Conservation (phyloP, 805 yeast species). For the Candida succiphila region DNA sequence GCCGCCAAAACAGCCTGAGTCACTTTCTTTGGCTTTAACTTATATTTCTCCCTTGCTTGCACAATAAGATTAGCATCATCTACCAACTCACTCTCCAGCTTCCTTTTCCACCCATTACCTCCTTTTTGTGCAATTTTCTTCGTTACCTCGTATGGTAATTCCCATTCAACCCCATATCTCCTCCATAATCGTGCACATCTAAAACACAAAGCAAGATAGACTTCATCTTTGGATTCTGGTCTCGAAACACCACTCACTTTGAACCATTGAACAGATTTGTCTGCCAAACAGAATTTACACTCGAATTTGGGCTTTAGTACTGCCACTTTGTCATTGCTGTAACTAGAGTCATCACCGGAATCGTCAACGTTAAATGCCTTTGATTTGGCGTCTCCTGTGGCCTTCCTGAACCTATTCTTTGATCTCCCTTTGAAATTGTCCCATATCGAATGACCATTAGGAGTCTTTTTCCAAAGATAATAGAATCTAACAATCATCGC, state of each 20-base stretch:
- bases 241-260: constrained; percentile 43
- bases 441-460: constrained; percentile 69
- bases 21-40: constrained; percentile 11
- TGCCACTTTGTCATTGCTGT: constrained; percentile 42
- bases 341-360: constrained; percentile 62
- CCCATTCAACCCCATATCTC: constrained; percentile 83
- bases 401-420: constrained; percentile 42
- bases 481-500: constrained; percentile 81
- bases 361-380: constrained; percentile 35
- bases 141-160: constrained; percentile 58
- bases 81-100: constrained; percentile 56
- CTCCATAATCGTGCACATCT: constrained; percentile 92
- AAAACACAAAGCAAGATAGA: constrained; percentile 56
- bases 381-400: constrained; percentile 13
- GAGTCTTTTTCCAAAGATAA: constrained; percentile 87
- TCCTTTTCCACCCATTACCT: constrained; percentile 47
- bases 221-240: constrained; percentile 16
- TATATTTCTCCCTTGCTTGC: constrained; percentile 33
- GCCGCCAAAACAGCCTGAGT: background rate
- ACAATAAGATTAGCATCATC: constrained; percentile 50
- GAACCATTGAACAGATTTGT: constrained; percentile 53
- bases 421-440: constrained; percentile 67
- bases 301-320: constrained; percentile 30
- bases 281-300: constrained; percentile 68
- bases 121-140: constrained; percentile 33